Base-by-base conservation (phyloP, 139 green algal species). In the Diplosphaera chodatii region DNA sequence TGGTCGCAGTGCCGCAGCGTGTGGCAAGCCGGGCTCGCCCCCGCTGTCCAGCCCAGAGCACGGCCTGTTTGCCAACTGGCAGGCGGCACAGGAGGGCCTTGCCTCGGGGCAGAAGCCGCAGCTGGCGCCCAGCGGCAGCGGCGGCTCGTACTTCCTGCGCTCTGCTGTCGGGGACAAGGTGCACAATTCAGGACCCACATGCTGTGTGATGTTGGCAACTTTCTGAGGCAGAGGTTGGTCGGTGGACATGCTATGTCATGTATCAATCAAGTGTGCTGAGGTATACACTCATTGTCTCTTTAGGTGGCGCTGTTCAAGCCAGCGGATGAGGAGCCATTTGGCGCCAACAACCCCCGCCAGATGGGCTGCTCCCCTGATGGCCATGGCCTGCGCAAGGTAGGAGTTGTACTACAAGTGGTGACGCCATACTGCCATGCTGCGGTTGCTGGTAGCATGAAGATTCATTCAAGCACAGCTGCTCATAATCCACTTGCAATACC, bases 291-390 rank as follows among this genome's bases (percentile, higher is more conserved):
- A n/a, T n/a, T n/a, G n/a, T n/a, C n/a, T n/a, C n/a, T n/a, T n/a
- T n/a, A n/a, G n/a, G n/a, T 92, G n/a, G 89, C 85, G 10, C 89
- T 96, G 23, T 90, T 96, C 78, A 96, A 96, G 79, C 91, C 91
- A 2, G 74, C 79, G 32, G 91, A 96, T 68, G 91, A 96, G 80
- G 91, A 96, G 78, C 91, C 91, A 0, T 56, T 84, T 1, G 87
- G 84, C 10, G 55, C 68, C 33, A 94, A 95, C 82, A 96, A 96
- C 72, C 91, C 91, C 55, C 69, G 80, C 37, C 63, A 67, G 33
- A 73, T 67, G 66, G 40, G 55, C 21, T 37, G 55, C 40, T 30
- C 31, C 37, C 18, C 18, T 13, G 31, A 65, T 15, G 59, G 59
- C 5, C 59, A 65, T 22, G 59, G 59, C 59, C 28, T 65, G 6